Base-by-base conservation (phyloP, 768 basidiomycete species). In the Tricholoma flavovirens region DNA sequence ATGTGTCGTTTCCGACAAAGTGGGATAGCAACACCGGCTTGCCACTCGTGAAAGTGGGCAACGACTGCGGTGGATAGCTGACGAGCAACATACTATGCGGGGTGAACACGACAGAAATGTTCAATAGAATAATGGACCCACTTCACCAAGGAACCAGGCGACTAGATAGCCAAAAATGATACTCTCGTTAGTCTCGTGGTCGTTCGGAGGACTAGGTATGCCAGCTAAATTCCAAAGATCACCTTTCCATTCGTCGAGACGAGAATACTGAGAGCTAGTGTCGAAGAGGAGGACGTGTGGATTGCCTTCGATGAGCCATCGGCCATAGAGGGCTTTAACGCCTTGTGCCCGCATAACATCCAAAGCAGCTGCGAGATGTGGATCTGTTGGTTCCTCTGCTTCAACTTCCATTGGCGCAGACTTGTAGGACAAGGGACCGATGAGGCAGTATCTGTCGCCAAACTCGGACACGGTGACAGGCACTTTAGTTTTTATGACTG, bases 41-140 rank as follows among this genome's bases (percentile, higher is more conserved):
- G 97, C 97, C 97, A 99, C 73, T 99, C 97, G 71, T 99, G 97
- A 77, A 99, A 97, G 73, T 99, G 97, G 61, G 94, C 95, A 56
- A 98, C 81, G 64, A 98, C 91, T 15, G 95, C 93, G 5, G 85
- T 90, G 53, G 80, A 76, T 30, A 88, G 80, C 68, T 97, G 91
- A 42, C 84, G 84, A 24, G 88, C 67, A 38, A 91, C 86, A 66
- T 92, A 94, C 90, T 93, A 19, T n/a, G 51, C 33, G 38, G 45
- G 15, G 54, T 62, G 36, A 63, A 51, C 33, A 33, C 55, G 53
- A 45, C 26, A 32, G 53, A 33, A 61, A 56, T 15, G 48, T 46
- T 19, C 30, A 51, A 62, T 60, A 22, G 24, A 21, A 55, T 35
- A 24, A 11, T 55, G 38, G 35, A 73, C 87, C 60, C 57, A 93